Base-by-base conservation (phyloP, 306 rosid genomes). In the Prinsepia uniflora region DNA sequence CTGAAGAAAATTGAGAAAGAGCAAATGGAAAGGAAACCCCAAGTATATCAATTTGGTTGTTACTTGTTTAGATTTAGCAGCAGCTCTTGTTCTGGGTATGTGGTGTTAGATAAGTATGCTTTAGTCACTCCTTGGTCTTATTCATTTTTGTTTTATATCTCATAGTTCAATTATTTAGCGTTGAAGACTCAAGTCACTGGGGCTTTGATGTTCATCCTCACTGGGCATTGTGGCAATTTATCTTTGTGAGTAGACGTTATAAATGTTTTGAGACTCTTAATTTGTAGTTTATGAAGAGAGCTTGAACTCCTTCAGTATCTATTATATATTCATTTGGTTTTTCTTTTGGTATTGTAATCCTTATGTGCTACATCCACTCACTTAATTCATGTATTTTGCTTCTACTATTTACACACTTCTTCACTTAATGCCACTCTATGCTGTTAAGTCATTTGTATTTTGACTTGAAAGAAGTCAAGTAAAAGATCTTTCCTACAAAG, bases 81-180 rank as follows among this genome's bases (percentile, higher is more conserved):
- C 68, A 47, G 77, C 73, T 72, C 8, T 47, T 77, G 45, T 57
- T 64, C 41, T 8, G 45, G 11, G 18, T 75, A 18, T 20, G 73
- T 48, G 71, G 74, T 75, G 60, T 67, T 40, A 67, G 63, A 48
- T 59, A 45, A 30, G 59, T 67, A 68, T 75, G 24, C 36, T 11
- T 55, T 50, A 49, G 22, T 20, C 34, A 1, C 63, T 63, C 42
- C 55, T 41, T 44, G 60, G 48, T 47, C 48, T 56, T 41, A 0
- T 36, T 50, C 46, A 7, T 58, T 69, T 71, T 64, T 22, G 0
- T 0, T 24, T 63, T 52, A 22, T 59, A 50, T 43, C 59, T 7
- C n/a, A 71, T 45, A 63, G 71, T 46, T 71, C 18, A 14, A 74
- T 72, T 46, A 74, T 72, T 46, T 47, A 45, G 75, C 45, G 18